Evolutionary conservation across 768 basidiomycete species (phyloP), one percentile per base, ranked within the genome.

Genomic region (Mycena crocata): DNA sequence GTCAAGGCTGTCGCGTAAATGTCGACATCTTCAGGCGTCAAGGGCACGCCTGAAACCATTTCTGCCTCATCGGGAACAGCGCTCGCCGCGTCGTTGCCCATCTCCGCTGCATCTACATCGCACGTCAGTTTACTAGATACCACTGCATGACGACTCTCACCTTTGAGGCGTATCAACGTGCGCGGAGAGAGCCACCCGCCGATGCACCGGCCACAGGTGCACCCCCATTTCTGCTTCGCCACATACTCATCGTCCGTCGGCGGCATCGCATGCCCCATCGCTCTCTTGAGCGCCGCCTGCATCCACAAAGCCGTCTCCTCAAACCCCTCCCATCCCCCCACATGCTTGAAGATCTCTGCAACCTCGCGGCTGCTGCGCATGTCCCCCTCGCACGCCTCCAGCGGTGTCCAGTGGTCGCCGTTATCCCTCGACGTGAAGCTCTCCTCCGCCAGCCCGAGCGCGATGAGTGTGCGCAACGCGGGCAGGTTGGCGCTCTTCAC

Each of bases 131-230:
- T 10, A 19, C 12, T 30, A 9, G 5, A 2, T 13, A n/a, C 30
- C 21, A 31, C 17, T 45, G 13, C 39, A 28, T 17, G n/a, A n/a
- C 12, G 42, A 56, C 13, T 31, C 59, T 61, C 44, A 75, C 74
- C 62, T 46, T 32, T 19, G 4, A 73, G 54, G n/a, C 67, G 68
- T 19, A 66, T 70, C 35, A 68, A 28, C 57, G 66, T 73, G 23
- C 70, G 67, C 4, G 50, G 49, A 15, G 73, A 73, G 15, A 77
- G 57, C 73, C 72, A 76, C 13, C 72, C 72, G 1, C 67, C 70
- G 12, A 34, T 59, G 32, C 75, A 75, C 30, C 50, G 23, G 42
- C 70, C 71, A 42, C 73, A 77, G 19, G 71, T 72, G 57, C 75
- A 77, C 17, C 75, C 75, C 45, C 60, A 70, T 30, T 66, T 74